Conservation (phyloP, 495 filamentous ascomycete species). For the Tuber magnatum region DNA sequence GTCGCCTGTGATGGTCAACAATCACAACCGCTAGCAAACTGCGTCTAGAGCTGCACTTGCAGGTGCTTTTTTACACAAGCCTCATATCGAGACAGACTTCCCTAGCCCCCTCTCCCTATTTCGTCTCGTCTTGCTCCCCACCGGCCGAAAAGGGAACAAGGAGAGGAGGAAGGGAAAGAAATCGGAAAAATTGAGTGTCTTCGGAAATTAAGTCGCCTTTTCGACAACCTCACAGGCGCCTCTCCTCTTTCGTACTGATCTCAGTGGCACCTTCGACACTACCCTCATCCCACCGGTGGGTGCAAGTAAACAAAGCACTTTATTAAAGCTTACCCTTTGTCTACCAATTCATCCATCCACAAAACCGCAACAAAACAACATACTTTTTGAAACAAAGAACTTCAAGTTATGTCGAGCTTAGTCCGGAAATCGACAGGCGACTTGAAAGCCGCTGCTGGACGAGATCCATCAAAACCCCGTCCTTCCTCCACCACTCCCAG, state of each 20-base stretch:
- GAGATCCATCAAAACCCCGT: conserved; percentile 21
- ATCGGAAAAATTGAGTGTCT: not conserved
- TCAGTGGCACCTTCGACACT: not conserved
- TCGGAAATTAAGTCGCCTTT: not conserved
- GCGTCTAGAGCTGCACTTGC: not conserved
- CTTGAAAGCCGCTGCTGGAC: conserved; percentile 9
- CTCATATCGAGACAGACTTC: not conserved
- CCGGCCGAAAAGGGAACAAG: not conserved
- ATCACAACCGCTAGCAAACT: not conserved
- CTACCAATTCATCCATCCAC: not conserved
- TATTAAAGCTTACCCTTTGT: not conserved
- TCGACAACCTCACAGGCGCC: not conserved
- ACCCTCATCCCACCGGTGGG: not conserved
- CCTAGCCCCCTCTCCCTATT: not conserved
- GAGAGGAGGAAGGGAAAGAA: not conserved
- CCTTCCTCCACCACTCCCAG: conserved; percentile 7
- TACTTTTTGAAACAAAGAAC: conserved; percentile 21
- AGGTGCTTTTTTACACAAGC: not conserved
- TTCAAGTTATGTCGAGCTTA: conserved; percentile 9
- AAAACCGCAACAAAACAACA: not conserved
- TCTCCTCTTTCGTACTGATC: not conserved
- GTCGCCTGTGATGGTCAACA: not conserved
- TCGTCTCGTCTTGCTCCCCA: not conserved
- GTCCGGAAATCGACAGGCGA: conserved; percentile 10
- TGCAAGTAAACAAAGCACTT: not conserved